A percentile compares a stretch with the other conserved stretches of the same genome.
phyloP scores from a whole-genome alignment of 768 basidiomycete species.

The Podaxis sp. region DNA sequence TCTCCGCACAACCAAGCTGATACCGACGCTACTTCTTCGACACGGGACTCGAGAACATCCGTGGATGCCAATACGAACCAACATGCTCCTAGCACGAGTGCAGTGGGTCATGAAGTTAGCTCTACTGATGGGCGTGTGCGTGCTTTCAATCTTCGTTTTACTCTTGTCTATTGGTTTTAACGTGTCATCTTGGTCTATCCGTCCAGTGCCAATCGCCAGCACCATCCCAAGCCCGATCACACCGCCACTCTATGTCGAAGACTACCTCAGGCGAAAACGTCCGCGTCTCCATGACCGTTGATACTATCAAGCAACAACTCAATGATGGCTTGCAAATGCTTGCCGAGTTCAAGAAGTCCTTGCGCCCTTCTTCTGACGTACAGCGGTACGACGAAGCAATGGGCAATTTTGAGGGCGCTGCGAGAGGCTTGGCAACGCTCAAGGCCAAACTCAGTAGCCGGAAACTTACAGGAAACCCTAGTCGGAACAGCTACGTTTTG shows the following conservation, averaged over 20 bases:
- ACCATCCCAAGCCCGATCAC: conserved; percentile 6
- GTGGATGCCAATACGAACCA: conserved; percentile 2
- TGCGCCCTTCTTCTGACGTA: conserved; percentile 10
- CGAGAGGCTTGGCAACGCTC: conserved; percentile 9
- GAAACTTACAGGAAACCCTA: conserved; percentile 3
- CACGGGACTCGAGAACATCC: neutral
- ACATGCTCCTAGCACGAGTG: neutral
- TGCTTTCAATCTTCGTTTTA: neutral
- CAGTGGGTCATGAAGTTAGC: neutral
- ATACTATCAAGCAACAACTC: conserved; percentile 15
- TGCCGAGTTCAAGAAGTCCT: conserved; percentile 11
- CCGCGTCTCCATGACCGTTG: conserved; percentile 9
- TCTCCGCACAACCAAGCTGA: neutral
- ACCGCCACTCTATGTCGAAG: conserved; percentile 8
- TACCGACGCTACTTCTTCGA: neutral
- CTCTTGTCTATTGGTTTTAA: neutral
- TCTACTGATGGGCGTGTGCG: conserved; percentile 12
- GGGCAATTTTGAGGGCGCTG: conserved; percentile 10
- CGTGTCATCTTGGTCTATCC: neutral
- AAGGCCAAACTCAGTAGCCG: conserved; percentile 13
- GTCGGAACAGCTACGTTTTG: conserved; percentile 9
- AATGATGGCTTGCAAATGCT: conserved; percentile 12
- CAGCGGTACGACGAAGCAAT: conserved; percentile 12
- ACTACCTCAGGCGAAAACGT: conserved; percentile 10
- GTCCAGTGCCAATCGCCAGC: conserved; percentile 12